These are phyloP conservation scores for Remersonia thermophila DNA, from an alignment of 2,329 filamentous ascomycete species.

Conservation along the genomic window DNA sequence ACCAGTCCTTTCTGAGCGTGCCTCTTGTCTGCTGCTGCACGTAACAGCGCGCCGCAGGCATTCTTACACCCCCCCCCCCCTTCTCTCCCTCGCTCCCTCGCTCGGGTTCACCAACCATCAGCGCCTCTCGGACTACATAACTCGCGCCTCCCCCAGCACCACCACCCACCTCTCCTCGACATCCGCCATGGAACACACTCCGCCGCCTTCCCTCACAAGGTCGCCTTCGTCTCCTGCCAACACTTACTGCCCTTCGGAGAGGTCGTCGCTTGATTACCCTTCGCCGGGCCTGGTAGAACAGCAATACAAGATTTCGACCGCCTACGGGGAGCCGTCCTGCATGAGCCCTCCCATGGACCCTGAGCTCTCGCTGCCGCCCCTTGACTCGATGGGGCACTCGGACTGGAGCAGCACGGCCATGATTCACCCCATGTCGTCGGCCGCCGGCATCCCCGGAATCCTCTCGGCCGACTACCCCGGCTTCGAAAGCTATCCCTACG, in stretches of 20 bases:
- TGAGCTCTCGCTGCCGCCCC: conserved; percentile 25
- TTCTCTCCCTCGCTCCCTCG: no score
- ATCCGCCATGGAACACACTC: conserved; percentile 35
- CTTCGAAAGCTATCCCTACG: conserved; percentile 38
- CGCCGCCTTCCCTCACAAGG: conserved; percentile 34
- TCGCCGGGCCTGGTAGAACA: conserved; percentile 32
- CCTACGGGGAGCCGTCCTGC: conserved; percentile 30
- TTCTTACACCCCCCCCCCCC: conserved; percentile 7
- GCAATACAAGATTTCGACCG: conserved; percentile 30
- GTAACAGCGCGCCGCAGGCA: conserved; percentile 2
- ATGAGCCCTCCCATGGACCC: conserved; percentile 25
- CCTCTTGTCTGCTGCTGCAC: no score
- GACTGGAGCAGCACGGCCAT: conserved; percentile 31
- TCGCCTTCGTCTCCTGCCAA: conserved; percentile 32
- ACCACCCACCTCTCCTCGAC: conserved; percentile 2
- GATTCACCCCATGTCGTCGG: conserved; percentile 29
- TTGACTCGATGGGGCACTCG: conserved; percentile 30
- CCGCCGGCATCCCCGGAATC: conserved; percentile 32
- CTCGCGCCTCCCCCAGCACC: conserved; percentile 3
- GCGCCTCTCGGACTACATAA: conserved; percentile 9
- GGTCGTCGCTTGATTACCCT: conserved; percentile 32
- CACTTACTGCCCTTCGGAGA: conserved; percentile 32
- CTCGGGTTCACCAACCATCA: no score
- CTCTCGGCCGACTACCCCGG: conserved; percentile 39
- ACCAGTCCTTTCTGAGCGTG: conserved; percentile 5